These are phyloP conservation scores for Nyssa sinensis DNA, from an alignment of 148 eudicot genomes.

Conservation along the genomic window DNA sequence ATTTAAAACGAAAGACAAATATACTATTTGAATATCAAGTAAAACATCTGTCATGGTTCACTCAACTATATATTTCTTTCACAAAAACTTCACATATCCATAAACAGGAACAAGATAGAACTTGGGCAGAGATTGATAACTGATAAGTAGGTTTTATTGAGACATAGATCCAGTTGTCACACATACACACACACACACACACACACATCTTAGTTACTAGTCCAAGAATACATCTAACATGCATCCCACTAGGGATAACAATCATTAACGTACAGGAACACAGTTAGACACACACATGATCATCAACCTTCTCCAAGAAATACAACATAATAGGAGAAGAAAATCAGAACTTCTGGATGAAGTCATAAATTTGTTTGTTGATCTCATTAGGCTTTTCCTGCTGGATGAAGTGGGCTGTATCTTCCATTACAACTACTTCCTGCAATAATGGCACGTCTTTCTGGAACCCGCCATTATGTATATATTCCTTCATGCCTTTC, in stretches of 20 bases:
- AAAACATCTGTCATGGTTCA: too few relatives aligned
- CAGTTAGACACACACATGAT: too few relatives aligned
- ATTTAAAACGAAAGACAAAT: too few relatives aligned
- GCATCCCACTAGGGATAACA: neutral
- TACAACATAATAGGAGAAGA: neutral
- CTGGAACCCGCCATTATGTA: conserved; percentile 15
- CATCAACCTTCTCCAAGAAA: neutral
- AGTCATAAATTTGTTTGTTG: conserved; percentile 19
- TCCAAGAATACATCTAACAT: neutral
- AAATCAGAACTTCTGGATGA: conserved; percentile 8
- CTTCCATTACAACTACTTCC: conserved; percentile 21
- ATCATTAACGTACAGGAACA: neutral
- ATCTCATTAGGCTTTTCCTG: conserved; percentile 24
- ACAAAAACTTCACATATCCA: too few relatives aligned
- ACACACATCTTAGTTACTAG: too few relatives aligned
- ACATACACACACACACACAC: too few relatives aligned
- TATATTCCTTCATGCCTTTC: conserved; percentile 16
- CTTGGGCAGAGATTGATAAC: too few relatives aligned
- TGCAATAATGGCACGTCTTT: conserved; percentile 18
- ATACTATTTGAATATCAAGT: too few relatives aligned
- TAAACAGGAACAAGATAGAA: too few relatives aligned
- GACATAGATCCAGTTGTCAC: neutral
- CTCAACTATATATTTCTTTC: too few relatives aligned
- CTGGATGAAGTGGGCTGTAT: conserved; percentile 14
- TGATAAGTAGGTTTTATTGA: too few relatives aligned